Percentiles rank a stretch among this genome's conserved stretches.
Evolutionary conservation across 768 basidiomycete species (phyloP).

Genomic region (Amanita polypyramis): DNA sequence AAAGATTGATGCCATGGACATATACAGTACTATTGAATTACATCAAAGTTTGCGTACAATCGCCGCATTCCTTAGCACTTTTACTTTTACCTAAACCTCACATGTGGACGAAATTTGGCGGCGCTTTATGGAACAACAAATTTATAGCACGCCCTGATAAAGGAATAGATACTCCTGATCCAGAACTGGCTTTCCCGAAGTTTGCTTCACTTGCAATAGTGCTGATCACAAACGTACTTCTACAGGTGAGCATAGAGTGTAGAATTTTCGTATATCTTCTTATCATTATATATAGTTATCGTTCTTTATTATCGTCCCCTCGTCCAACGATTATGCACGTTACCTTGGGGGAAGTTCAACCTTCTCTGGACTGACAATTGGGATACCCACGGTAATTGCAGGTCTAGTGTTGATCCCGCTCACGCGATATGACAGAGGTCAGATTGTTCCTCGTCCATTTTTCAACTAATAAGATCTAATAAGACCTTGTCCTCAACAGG

Average conservation of each 20-base stretch:
- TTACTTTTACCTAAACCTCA: not conserved
- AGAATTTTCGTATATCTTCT: not conserved
- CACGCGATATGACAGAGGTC: slow-evolving; percentile 45
- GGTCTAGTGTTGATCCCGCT: slow-evolving; percentile 49
- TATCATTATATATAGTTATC: slow-evolving; percentile 32
- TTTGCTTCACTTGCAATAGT: slow-evolving; percentile 3
- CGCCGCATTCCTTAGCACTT: no score
- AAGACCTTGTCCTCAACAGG: no score
- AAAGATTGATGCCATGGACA: no score
- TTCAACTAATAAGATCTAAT: not conserved
- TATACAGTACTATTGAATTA: no score
- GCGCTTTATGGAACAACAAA: not conserved
- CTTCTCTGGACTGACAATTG: slow-evolving; percentile 59
- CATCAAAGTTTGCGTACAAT: no score
- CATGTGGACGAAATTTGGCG: not conserved
- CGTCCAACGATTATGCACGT: slow-evolving; percentile 51
- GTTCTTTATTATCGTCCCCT: slow-evolving; percentile 63
- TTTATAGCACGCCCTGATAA: not conserved
- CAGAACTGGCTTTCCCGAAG: not conserved
- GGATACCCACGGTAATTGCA: slow-evolving; percentile 55
- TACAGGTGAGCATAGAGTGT: not conserved
- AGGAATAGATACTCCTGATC: not conserved
- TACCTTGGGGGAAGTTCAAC: slow-evolving; percentile 57
- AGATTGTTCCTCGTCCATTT: slow-evolving; percentile 2
- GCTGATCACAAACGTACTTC: slow-evolving; percentile 1